Percentiles rank a stretch among this genome's conserved stretches.
phyloP scores from a whole-genome alignment of 768 basidiomycete genomes.

The Pleurotus platypus region DNA sequence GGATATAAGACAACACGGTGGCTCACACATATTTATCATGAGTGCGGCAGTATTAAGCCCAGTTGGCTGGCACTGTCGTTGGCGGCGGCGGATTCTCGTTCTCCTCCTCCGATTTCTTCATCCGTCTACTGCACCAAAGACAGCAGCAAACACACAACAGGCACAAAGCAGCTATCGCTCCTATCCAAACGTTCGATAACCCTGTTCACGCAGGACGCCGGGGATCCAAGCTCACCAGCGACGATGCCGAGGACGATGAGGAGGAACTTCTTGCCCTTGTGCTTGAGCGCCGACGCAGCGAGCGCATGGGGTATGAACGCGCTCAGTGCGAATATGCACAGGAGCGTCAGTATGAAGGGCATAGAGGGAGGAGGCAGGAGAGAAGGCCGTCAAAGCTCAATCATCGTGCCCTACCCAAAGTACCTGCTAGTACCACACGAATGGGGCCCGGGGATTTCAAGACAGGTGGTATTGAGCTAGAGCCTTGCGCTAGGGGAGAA shows the following conservation, averaged over 20 bases:
- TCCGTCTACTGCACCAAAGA: constrained; percentile 4
- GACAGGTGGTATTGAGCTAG: too few relatives aligned
- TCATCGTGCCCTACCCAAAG: too few relatives aligned
- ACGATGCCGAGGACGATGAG: constrained; percentile 3
- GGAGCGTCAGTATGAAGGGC: neutral
- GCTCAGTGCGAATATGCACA: neutral
- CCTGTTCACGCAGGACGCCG: too few relatives aligned
- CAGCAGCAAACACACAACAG: constrained; percentile 1
- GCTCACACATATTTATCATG: too few relatives aligned
- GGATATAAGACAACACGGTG: too few relatives aligned
- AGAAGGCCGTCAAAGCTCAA: too few relatives aligned
- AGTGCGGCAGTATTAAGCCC: neutral
- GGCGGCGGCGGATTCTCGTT: neutral
- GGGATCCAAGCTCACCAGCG: neutral
- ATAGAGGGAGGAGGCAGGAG: too few relatives aligned
- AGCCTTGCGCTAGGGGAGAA: too few relatives aligned
- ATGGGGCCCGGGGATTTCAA: too few relatives aligned
- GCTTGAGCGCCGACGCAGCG: neutral
- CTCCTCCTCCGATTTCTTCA: neutral
- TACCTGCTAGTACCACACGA: too few relatives aligned
- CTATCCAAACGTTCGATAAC: neutral
- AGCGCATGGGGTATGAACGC: neutral
- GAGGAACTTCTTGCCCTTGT: constrained; percentile 5
- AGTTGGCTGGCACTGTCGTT: constrained; percentile 4
- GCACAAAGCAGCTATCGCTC: neutral